phyloP scores from a whole-genome alignment of 495 filamentous ascomycete species.

The Neurospora africana region DNA sequence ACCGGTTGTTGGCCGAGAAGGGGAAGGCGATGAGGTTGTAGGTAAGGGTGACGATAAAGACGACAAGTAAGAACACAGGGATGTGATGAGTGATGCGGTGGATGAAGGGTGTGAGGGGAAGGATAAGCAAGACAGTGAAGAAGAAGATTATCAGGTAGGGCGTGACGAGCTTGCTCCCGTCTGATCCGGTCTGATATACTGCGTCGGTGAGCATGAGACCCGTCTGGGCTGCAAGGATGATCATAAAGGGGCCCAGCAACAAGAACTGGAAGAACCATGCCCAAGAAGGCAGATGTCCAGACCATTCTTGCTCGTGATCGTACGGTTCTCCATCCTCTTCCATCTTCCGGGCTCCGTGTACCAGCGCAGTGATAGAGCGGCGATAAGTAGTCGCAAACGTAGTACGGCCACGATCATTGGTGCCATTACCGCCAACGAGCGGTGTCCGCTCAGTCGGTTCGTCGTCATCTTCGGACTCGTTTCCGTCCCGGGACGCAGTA shows the following conservation, averaged over 20 bases:
- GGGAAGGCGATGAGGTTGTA: slow-evolving; percentile 88
- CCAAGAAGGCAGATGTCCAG: slow-evolving; percentile 63
- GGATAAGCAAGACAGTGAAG: slow-evolving; percentile 60
- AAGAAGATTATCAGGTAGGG: slow-evolving; percentile 61
- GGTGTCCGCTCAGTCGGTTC: slow-evolving; percentile 71
- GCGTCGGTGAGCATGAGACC: slow-evolving; percentile 62
- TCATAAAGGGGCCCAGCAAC: slow-evolving; percentile 60
- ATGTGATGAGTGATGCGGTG: slow-evolving; percentile 80
- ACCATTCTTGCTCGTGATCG: slow-evolving; percentile 80
- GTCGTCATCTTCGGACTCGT: slow-evolving; percentile 38
- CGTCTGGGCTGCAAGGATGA: slow-evolving; percentile 65
- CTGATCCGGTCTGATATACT: slow-evolving; percentile 68
- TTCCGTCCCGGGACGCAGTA: slow-evolving; percentile 14
- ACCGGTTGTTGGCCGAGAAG: slow-evolving; percentile 64
- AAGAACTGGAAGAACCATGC: slow-evolving; percentile 83
- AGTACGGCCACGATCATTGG: slow-evolving; percentile 40
- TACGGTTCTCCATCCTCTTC: slow-evolving; percentile 39
- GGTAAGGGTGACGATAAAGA: slow-evolving; percentile 67
- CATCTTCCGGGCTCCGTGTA: slow-evolving; percentile 20
- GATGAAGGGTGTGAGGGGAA: slow-evolving; percentile 71
- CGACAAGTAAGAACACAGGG: slow-evolving; percentile 60
- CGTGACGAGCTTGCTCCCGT: slow-evolving; percentile 55
- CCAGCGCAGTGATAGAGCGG: slow-evolving; percentile 33
- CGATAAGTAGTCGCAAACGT: slow-evolving; percentile 64
- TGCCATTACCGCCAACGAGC: slow-evolving; percentile 42